These are phyloP conservation scores for Salix exigua DNA, from an alignment of 345 rosid genomes.

Conservation along the genomic window DNA sequence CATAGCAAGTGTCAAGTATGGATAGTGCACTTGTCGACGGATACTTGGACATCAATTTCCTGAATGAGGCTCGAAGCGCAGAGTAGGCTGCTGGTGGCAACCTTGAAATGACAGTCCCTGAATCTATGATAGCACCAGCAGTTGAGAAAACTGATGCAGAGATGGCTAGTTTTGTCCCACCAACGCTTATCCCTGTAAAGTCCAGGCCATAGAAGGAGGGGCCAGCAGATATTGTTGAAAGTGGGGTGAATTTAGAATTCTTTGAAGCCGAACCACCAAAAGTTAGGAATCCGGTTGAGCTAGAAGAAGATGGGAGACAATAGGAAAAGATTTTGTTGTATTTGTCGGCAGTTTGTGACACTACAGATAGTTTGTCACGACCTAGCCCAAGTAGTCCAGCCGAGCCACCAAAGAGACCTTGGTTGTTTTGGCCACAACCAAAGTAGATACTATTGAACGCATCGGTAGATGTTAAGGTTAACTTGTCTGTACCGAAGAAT, in stretches of 20 bases:
- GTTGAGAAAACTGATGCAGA: constrained; percentile 43
- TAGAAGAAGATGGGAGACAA: constrained; percentile 68
- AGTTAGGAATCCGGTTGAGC: constrained; percentile 66
- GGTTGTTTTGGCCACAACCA: constrained; percentile 85
- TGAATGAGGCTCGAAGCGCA: constrained; percentile 42
- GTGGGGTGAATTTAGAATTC: constrained; percentile 54
- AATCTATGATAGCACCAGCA: constrained; percentile 66
- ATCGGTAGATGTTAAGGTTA: constrained; percentile 51
- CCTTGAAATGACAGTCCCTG: constrained; percentile 85
- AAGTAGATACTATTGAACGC: constrained; percentile 42
- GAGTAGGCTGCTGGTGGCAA: constrained; percentile 63
- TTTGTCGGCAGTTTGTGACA: constrained; percentile 54
- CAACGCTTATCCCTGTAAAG: constrained; percentile 54
- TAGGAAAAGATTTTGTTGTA: constrained; percentile 76
- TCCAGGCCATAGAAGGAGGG: constrained; percentile 63
- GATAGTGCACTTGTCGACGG: constrained; percentile 50
- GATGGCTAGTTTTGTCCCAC: constrained; percentile 43
- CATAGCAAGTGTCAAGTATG: constrained; percentile 79
- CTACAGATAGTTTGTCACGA: constrained; percentile 57
- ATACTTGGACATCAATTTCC: constrained; percentile 49
- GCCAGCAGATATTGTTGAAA: constrained; percentile 33
- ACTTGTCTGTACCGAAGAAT: constrained; percentile 53
- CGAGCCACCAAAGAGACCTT: constrained; percentile 61
- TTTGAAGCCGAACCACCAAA: constrained; percentile 38
- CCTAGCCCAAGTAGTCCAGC: constrained; percentile 88